Percentiles rank a stretch among this genome's conserved stretches.
phyloP scores from a whole-genome alignment of 805 yeast species.

The Monosporozyma aquatica region DNA sequence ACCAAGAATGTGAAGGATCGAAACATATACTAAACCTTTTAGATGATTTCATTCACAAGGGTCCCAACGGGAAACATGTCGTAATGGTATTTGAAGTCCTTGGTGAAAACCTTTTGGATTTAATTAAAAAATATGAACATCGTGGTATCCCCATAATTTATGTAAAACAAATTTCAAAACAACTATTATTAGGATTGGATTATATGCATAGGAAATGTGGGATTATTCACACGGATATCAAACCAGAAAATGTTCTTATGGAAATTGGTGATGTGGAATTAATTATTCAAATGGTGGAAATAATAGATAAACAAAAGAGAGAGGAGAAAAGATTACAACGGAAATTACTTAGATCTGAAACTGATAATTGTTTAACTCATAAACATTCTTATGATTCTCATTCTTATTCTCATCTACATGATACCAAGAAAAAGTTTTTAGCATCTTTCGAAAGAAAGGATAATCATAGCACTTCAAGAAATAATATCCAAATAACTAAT shows the following conservation, averaged over 20 bases:
- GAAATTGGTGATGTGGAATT: constrained; percentile 79
- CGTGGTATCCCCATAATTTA: constrained; percentile 69
- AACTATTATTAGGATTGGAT: constrained; percentile 57
- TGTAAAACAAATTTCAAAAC: constrained; percentile 77
- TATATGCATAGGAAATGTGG: constrained; percentile 59
- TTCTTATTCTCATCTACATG: background rate
- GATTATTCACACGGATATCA: constrained; percentile 66
- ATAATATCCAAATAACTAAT: background rate
- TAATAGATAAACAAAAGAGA: constrained; percentile 43
- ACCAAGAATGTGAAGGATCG: constrained; percentile 54
- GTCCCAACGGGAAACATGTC: constrained; percentile 87
- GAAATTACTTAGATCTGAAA: constrained; percentile 24
- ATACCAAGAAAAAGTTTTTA: background rate
- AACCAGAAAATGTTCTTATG: constrained; percentile 70
- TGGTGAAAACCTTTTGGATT: constrained; percentile 84
- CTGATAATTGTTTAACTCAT: constrained; percentile 1
- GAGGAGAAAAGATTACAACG: constrained; percentile 36
- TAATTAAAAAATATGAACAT: constrained; percentile 69
- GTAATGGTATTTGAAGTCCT: constrained; percentile 97
- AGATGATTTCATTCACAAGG: constrained; percentile 78
- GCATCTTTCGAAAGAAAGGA: background rate
- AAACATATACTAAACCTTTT: constrained; percentile 68
- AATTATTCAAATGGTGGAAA: constrained; percentile 59
- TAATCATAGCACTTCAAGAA: background rate
- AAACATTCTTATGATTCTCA: constrained; percentile 1